Conservation (phyloP, 1,139 yeast genomes). For the Geotrichum australiense region DNA sequence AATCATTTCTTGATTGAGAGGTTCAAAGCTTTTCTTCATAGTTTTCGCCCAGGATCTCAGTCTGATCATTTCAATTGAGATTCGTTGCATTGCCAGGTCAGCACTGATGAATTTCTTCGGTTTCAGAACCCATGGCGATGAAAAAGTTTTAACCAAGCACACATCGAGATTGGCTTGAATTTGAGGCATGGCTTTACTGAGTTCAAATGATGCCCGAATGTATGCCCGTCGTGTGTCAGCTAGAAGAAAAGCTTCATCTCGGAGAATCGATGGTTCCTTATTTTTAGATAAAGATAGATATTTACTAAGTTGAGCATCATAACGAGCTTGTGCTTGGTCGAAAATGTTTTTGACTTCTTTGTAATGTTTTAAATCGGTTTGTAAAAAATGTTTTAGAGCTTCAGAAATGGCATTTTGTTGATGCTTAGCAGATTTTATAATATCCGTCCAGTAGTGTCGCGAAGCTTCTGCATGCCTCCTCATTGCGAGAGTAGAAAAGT, state of each 20-base stretch:
- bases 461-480: constrained; percentile 54
- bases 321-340: constrained; percentile 57
- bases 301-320: constrained; percentile 53
- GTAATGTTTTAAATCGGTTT: constrained; percentile 47
- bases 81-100: constrained; percentile 27
- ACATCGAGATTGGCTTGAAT: constrained; percentile 42
- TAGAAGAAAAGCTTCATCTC: constrained; percentile 76
- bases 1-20: constrained; percentile 46
- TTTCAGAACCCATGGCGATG: constrained; percentile 31
- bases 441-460: constrained; percentile 45
- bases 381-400: constrained; percentile 39
- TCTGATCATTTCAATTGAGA: constrained; percentile 35
- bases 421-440: constrained; percentile 42
- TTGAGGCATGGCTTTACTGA: constrained; percentile 45
- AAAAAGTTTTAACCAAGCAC: constrained; percentile 44
- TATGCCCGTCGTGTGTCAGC: constrained; percentile 64
- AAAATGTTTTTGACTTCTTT: constrained; percentile 50
- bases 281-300: constrained; percentile 54
- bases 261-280: constrained; percentile 54
- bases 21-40: constrained; percentile 25
- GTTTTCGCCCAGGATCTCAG: constrained; percentile 31
- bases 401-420: constrained; percentile 40
- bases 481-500: constrained; percentile 58
- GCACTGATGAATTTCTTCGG: constrained; percentile 24
- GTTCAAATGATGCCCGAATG: constrained; percentile 56